Evolutionary conservation across 495 filamentous ascomycete genomes (phyloP).

Genomic region (Neurospora africana): DNA sequence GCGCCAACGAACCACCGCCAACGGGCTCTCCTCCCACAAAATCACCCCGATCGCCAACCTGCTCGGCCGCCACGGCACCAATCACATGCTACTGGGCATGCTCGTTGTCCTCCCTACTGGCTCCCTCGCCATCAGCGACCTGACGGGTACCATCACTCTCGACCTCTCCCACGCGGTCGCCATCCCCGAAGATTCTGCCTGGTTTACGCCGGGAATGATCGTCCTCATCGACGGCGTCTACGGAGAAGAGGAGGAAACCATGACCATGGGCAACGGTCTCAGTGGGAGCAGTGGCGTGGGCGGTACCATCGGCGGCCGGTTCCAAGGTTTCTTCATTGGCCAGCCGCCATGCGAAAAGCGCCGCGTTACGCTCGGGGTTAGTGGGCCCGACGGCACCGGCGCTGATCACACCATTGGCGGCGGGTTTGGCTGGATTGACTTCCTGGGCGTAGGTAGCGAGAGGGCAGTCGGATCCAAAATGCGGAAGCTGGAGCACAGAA

Average conservation of each 20-base stretch:
- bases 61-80: constrained; percentile 74
- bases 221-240: constrained; percentile 89
- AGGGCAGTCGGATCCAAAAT: constrained; percentile 73
- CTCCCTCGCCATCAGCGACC: constrained; percentile 66
- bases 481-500: constrained; percentile 56
- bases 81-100: constrained; percentile 79
- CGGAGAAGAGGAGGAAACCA: constrained; percentile 64
- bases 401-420: constrained; percentile 55
- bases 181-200: constrained; percentile 76
- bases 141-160: constrained; percentile 76
- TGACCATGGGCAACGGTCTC: constrained; percentile 51
- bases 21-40: constrained; percentile 59
- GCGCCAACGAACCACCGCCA: constrained; percentile 46
- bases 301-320: constrained; percentile 77
- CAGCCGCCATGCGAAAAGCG: constrained; percentile 85
- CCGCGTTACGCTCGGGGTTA: constrained; percentile 63
- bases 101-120: constrained; percentile 76
- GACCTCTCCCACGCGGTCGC: constrained; percentile 71
- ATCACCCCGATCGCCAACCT: constrained; percentile 90
- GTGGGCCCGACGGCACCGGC: constrained; percentile 32
- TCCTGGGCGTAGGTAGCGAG: constrained; percentile 83
- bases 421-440: constrained; percentile 95
- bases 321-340: constrained; percentile 79
- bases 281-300: constrained; percentile 72
- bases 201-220: constrained; percentile 91